phyloP scores from a whole-genome alignment of 2,329 filamentous ascomycete genomes.

The Cercospora citrullina region DNA sequence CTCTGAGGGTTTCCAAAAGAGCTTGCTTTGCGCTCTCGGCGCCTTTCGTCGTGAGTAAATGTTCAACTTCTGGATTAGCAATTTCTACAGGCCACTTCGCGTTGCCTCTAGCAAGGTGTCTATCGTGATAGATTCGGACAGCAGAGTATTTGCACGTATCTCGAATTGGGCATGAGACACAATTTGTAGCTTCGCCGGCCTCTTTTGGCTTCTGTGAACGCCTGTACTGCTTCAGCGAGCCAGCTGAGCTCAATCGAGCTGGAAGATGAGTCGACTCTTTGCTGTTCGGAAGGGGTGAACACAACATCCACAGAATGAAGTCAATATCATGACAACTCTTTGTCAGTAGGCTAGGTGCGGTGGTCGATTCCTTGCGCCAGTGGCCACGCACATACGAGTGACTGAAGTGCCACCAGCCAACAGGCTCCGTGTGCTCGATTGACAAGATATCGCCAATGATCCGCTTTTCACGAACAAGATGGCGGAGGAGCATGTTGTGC shows the following conservation, averaged over 20 bases:
- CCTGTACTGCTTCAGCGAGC: conserved; percentile 76
- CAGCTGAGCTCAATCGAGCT: conserved; percentile 69
- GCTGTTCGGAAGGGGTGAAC: conserved; percentile 59
- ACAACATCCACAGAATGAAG: conserved; percentile 86
- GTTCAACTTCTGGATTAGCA: conserved; percentile 90
- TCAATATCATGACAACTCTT: conserved; percentile 98
- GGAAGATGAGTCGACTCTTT: conserved; percentile 63
- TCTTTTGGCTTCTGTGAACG: conserved; percentile 70
- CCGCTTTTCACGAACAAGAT: conserved; percentile 71
- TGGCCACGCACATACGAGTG: conserved; percentile 92
- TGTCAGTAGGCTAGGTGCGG: conserved; percentile 80
- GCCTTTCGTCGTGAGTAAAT: conserved; percentile 56
- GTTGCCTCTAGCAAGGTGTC: conserved; percentile 66
- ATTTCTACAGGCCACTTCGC: conserved; percentile 81
- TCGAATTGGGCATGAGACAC: conserved; percentile 75
- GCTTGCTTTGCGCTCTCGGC: conserved; percentile 52
- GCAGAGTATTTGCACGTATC: conserved; percentile 80
- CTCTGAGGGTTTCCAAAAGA: conserved; percentile 50
- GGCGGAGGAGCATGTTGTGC: conserved; percentile 82
- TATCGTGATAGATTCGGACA: conserved; percentile 75
- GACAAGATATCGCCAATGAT: conserved; percentile 83
- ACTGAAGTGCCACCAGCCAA: conserved; percentile 94
- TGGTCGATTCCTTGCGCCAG: conserved; percentile 78
- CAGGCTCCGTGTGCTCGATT: conserved; percentile 87
- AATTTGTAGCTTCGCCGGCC: conserved; percentile 81